Conservation (phyloP, 495 filamentous ascomycete genomes). For the Mytilinidion resinicola region DNA sequence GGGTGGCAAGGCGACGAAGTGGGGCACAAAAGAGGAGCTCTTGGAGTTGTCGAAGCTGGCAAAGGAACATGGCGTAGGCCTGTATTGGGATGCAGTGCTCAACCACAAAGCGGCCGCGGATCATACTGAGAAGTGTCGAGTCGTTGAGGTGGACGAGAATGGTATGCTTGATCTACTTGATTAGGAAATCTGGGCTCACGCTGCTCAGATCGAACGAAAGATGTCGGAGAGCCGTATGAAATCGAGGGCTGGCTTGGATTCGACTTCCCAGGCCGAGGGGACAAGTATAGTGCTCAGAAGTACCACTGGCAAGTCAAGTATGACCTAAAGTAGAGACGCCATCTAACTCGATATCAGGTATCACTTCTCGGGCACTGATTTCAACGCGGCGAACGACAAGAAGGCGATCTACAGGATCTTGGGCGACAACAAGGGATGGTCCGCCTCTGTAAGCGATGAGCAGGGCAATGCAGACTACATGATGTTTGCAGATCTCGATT, state of each 20-base stretch:
- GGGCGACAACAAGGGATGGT: constrained; percentile 60
- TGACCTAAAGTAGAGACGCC: no score
- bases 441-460: constrained; percentile 55
- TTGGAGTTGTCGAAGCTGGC: constrained; percentile 47
- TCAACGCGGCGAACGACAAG: constrained; percentile 50
- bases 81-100: constrained; percentile 70
- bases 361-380: constrained; percentile 46
- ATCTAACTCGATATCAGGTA: neutral
- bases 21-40: constrained; percentile 62
- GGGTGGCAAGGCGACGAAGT: constrained; percentile 58
- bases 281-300: constrained; percentile 54
- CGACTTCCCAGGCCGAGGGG: constrained; percentile 56
- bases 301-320: constrained; percentile 59
- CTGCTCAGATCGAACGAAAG: constrained; percentile 47
- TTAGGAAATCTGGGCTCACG: neutral
- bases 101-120: constrained; percentile 73
- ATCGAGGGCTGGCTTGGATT: constrained; percentile 66
- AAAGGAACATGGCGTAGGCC: constrained; percentile 47
- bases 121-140: constrained; percentile 51
- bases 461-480: constrained; percentile 71
- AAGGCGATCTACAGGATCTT: constrained; percentile 63
- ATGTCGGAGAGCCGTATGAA: constrained; percentile 52
- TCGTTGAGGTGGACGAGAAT: constrained; percentile 49
- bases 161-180: neutral
- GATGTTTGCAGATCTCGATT: constrained; percentile 57